Percentiles rank a stretch among this genome's conserved stretches.
Evolutionary conservation across 139 green algal genomes (phyloP).

Genomic region (Mychonastes homosphaera): DNA sequence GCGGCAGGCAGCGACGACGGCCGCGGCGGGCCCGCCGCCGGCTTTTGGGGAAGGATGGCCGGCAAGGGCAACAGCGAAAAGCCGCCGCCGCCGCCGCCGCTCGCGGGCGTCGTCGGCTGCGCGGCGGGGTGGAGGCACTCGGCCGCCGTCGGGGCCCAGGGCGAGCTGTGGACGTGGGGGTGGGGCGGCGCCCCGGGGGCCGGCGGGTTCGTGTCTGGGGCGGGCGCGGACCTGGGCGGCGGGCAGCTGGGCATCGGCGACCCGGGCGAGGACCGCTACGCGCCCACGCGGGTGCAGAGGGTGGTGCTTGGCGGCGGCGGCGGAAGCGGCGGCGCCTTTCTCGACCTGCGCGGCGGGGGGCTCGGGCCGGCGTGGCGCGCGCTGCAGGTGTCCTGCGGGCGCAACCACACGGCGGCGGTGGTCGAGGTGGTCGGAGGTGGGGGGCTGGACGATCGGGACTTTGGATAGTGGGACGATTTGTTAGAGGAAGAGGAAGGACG

Average conservation of each 20-base stretch:
- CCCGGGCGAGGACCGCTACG: conserved; percentile 25
- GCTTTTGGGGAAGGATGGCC: too few species aligned
- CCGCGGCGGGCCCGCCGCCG: too few species aligned
- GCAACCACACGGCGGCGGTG: conserved; percentile 38
- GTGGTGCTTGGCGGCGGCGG: conserved; percentile 12
- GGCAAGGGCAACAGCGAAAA: too few species aligned
- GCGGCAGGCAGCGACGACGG: too few species aligned
- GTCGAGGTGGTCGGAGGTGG: too few species aligned
- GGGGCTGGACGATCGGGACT: too few species aligned
- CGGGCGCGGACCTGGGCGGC: conserved; percentile 10
- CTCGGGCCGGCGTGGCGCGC: conserved; percentile 3
- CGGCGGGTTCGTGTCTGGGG: conserved; percentile 4
- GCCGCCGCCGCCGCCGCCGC: too few species aligned
- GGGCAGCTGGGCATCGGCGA: conserved; percentile 40
- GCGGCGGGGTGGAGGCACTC: conserved; percentile 16
- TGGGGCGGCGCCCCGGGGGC: conserved; percentile 26
- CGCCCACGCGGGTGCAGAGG: conserved; percentile 27
- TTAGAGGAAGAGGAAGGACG: too few species aligned
- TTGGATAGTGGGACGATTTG: too few species aligned
- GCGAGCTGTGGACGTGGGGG: conserved; percentile 29
- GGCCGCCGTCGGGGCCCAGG: conserved; percentile 15
- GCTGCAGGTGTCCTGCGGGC: conserved; percentile 17
- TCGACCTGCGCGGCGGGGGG: conserved; percentile 5
- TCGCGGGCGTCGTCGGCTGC: not conserved
- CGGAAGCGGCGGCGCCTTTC: too few species aligned